These are phyloP conservation scores for Penicillium capsulatum DNA, from an alignment of 2,329 filamentous ascomycete species.

Conservation along the genomic window DNA sequence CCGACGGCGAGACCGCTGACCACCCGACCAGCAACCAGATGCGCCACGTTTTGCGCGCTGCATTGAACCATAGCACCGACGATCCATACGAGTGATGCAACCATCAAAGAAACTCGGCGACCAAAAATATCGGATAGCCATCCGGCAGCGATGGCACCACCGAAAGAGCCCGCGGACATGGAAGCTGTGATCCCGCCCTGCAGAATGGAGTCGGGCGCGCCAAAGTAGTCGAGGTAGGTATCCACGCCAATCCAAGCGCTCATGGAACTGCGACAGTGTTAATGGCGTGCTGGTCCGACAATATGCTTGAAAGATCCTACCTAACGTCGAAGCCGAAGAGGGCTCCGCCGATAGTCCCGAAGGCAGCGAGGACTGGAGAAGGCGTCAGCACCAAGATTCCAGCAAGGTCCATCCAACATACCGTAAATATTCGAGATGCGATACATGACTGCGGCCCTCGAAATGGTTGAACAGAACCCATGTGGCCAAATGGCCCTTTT, in stretches of 20 bases:
- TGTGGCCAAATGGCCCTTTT: constrained; percentile 12
- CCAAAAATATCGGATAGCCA: constrained; percentile 25
- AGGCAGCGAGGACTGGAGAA: constrained; percentile 47
- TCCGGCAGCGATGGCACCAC: constrained; percentile 19
- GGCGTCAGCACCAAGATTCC: rapidly evolving
- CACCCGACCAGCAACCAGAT: constrained; percentile 24
- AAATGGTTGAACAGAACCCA: constrained; percentile 1
- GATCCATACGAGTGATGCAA: constrained; percentile 25
- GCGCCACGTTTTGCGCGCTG: constrained; percentile 25
- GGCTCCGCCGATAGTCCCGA: constrained; percentile 54
- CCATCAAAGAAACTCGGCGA: constrained; percentile 22
- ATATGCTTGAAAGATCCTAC: constrained; percentile 32
- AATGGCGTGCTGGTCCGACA: constrained; percentile 7
- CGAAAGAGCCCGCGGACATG: constrained; percentile 36
- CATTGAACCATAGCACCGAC: constrained; percentile 28
- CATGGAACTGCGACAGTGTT: constrained; percentile 30
- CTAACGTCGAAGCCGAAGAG: constrained; percentile 58
- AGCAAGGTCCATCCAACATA: constrained; percentile 6
- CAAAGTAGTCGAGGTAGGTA: constrained; percentile 54
- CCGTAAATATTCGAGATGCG: constrained; percentile 49
- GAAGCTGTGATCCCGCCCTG: constrained; percentile 58
- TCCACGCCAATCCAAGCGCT: constrained; percentile 48
- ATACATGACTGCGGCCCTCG: constrained; percentile 20
- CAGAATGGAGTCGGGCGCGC: constrained; percentile 40
- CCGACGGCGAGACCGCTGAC: constrained; percentile 35